Conservation (phyloP, 331 rosid genomes). For the Quercus phellos region DNA sequence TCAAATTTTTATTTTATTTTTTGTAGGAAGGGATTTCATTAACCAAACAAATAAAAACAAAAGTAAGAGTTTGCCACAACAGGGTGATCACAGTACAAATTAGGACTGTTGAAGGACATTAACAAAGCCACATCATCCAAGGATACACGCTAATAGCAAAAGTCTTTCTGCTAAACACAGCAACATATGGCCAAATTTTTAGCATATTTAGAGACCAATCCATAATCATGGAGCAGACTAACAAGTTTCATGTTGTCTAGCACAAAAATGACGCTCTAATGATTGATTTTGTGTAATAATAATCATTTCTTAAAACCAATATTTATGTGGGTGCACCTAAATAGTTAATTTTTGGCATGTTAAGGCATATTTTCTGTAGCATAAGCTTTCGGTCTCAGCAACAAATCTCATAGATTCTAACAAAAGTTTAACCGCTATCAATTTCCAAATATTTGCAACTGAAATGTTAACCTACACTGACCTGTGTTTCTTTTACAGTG, state of each 20-base stretch:
- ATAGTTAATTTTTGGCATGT: too few relatives aligned
- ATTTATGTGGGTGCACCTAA: background rate
- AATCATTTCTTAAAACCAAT: background rate
- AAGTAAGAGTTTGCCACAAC: too few relatives aligned
- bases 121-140: too few relatives aligned
- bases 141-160: too few relatives aligned
- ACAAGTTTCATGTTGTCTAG: background rate
- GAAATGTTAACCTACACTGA: slow-evolving; percentile 12
- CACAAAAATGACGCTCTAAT: background rate
- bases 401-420: background rate
- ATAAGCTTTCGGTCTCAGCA: background rate
- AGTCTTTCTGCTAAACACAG: too few relatives aligned
- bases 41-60: too few relatives aligned
- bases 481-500: slow-evolving; percentile 75
- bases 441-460: background rate
- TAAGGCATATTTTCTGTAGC: too few relatives aligned
- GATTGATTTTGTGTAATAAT: background rate
- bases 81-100: too few relatives aligned
- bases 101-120: too few relatives aligned
- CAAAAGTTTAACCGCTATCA: background rate
- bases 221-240: background rate
- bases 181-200: too few relatives aligned
- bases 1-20: background rate
- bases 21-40: too few relatives aligned
- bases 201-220: too few relatives aligned